Evolutionary conservation across 177 flowering plant species (phyloP).

Genomic region (Vitis hybrid): DNA sequence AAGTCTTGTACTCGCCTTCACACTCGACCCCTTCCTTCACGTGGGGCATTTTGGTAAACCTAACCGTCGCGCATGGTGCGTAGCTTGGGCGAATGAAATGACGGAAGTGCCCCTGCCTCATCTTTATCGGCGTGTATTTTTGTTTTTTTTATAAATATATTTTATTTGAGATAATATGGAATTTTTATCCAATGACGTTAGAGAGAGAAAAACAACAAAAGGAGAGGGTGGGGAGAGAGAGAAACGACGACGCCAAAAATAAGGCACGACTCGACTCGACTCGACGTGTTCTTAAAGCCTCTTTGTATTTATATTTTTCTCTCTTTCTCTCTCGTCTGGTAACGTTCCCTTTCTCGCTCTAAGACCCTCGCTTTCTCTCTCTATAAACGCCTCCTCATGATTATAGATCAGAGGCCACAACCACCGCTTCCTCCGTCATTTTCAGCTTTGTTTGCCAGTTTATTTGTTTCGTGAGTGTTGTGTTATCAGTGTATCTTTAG

Average conservation of each 20-base stretch:
- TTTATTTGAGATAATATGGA: constrained; percentile 1
- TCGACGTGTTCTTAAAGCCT: constrained; percentile 27
- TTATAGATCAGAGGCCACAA: constrained; percentile 9
- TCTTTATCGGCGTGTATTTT: too few species aligned
- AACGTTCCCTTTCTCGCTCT: not conserved
- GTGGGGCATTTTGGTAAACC: constrained; percentile 9
- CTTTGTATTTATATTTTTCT: not conserved
- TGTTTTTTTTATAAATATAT: not conserved
- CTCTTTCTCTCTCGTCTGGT: not conserved
- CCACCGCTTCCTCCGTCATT: not conserved
- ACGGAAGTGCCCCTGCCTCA: not conserved
- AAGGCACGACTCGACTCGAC: constrained; percentile 22
- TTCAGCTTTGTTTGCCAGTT: not conserved
- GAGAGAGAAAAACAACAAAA: constrained; percentile 3
- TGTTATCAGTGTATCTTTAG: constrained; percentile 5
- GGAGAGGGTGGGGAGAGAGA: not conserved
- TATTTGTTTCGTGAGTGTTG: not conserved
- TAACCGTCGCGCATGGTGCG: not conserved
- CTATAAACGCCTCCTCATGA: not conserved
- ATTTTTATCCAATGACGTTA: constrained; percentile 5
- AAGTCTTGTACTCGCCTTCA: not conserved
- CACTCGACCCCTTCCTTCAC: not conserved
- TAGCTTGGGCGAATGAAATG: not conserved
- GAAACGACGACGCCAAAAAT: constrained; percentile 20
- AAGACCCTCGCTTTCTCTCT: not conserved